Conservation (phyloP, 257 asterid species). For the Oldenlandia corymbosa region DNA sequence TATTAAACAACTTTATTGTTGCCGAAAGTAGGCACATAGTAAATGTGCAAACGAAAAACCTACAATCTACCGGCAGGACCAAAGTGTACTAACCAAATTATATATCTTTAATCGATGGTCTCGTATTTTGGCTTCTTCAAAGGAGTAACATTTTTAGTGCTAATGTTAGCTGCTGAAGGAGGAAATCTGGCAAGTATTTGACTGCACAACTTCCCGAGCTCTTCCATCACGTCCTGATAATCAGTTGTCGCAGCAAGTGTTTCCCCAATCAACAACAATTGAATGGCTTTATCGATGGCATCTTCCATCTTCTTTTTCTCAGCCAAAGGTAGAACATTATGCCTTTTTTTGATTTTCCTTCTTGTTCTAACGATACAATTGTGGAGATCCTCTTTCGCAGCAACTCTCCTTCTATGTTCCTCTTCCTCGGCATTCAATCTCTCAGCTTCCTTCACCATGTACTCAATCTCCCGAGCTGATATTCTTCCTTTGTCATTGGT, state of each 20-base stretch:
- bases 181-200: neutral
- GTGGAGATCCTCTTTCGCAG: constrained; percentile 9
- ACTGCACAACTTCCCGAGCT: constrained; percentile 1
- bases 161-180: too few species aligned
- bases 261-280: constrained; percentile 3
- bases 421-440: constrained; percentile 10
- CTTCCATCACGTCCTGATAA: constrained; percentile 5
- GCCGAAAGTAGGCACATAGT: too few species aligned
- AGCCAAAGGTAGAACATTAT: neutral
- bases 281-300: neutral
- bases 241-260: neutral
- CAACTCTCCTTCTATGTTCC: constrained; percentile 5
- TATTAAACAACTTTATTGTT: too few species aligned
- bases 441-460: constrained; percentile 11
- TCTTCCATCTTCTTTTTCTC: constrained; percentile 9
- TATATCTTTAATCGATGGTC: neutral
- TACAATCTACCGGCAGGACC: too few species aligned
- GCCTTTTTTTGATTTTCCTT: neutral
- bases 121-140: neutral
- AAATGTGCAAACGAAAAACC: too few species aligned
- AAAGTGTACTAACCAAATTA: too few species aligned
- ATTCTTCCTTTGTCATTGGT: constrained; percentile 10
- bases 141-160: neutral
- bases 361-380: neutral
- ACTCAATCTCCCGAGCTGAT: constrained; percentile 9